phyloP scores from a whole-genome alignment of 2,329 filamentous ascomycete species.

The Fusarium sarcochroum region DNA sequence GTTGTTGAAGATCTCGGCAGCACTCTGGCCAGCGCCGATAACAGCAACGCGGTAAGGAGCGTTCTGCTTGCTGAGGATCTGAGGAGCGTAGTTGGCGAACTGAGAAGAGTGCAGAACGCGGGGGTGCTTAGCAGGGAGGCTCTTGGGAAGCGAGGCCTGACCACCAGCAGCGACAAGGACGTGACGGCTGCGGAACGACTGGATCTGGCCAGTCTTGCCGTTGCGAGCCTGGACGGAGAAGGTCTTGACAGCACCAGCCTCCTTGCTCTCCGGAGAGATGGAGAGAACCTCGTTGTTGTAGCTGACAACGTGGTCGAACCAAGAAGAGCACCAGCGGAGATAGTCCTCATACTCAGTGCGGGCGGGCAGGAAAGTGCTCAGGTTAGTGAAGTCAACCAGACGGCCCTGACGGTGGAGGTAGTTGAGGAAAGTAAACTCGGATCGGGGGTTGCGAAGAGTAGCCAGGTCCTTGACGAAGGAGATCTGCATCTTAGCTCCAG shows the following conservation, averaged over 20 bases:
- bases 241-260: constrained; percentile 67
- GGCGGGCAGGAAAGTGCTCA: constrained; percentile 88
- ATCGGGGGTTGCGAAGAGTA: constrained; percentile 87
- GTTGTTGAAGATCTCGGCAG: constrained; percentile 95
- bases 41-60: constrained; percentile 82
- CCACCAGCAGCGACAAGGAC: constrained; percentile 73
- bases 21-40: constrained; percentile 90
- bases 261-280: constrained; percentile 72
- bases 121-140: constrained; percentile 77
- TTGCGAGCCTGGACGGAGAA: constrained; percentile 80
- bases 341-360: constrained; percentile 96
- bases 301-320: constrained; percentile 79
- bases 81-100: constrained; percentile 76
- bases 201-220: constrained; percentile 66
- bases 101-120: constrained; percentile 90
- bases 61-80: constrained; percentile 69
- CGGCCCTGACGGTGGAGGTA: constrained; percentile 87
- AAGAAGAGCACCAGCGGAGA: constrained; percentile 89
- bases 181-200: constrained; percentile 71
- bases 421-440: constrained; percentile 95
- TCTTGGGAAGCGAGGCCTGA: constrained; percentile 77
- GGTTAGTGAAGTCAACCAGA: constrained; percentile 91
- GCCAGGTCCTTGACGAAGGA: constrained; percentile 97
- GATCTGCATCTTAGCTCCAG: constrained; percentile 96
- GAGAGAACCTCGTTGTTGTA: constrained; percentile 85